phyloP scores from a whole-genome alignment of 2,329 filamentous ascomycete species.

The Boeremia lycopersici region DNA sequence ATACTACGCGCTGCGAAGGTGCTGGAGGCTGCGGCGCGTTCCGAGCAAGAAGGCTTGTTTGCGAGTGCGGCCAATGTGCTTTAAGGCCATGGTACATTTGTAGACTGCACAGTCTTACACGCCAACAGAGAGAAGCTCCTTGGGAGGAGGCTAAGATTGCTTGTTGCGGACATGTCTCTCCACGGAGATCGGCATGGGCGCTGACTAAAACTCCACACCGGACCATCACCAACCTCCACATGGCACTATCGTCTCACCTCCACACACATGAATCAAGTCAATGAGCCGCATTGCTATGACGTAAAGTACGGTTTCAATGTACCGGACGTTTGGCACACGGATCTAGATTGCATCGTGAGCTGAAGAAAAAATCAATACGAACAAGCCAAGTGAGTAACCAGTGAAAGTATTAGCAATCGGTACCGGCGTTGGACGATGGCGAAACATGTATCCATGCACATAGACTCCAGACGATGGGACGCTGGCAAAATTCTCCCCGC shows the following conservation, averaged over 20 bases:
- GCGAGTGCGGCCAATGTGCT: neutral
- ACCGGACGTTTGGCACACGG: neutral
- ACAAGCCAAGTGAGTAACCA: too few species aligned
- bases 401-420: too few species aligned
- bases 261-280: neutral
- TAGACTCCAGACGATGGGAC: too few species aligned
- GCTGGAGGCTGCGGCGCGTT: neutral
- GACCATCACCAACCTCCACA: neutral
- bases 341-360: too few species aligned
- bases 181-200: neutral
- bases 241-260: neutral
- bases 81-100: neutral
- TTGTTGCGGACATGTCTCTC: neutral
- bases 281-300: neutral
- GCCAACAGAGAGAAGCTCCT: slow-evolving; percentile 1
- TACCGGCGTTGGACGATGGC: too few species aligned
- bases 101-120: neutral
- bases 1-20: slow-evolving; percentile 4
- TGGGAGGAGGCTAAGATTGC: slow-evolving; percentile 3
- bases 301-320: neutral
- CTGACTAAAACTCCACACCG: neutral
- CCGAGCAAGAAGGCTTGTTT: neutral
- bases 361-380: too few species aligned
- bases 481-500: too few species aligned
- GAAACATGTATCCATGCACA: too few species aligned